phyloP scores from a whole-genome alignment of 345 rosid species.

The Camelina hispida region DNA sequence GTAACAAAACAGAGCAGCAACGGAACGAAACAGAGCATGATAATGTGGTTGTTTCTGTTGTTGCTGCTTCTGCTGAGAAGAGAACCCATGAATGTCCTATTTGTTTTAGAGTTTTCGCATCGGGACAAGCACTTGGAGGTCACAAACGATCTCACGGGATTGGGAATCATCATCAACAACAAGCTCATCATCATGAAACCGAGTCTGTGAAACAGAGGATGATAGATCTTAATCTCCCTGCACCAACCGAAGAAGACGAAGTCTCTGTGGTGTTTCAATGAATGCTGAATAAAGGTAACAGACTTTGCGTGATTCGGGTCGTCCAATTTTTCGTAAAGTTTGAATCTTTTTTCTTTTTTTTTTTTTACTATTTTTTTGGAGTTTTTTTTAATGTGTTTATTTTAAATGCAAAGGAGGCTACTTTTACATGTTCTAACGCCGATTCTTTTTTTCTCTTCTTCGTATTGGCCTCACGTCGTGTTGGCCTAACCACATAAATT shows the following conservation, averaged over 20 bases:
- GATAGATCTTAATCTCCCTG: constrained; percentile 96
- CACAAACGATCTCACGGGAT: constrained; percentile 88
- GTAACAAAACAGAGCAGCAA: constrained; percentile 39
- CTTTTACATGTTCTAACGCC: constrained; percentile 58
- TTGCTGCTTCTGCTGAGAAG: constrained; percentile 29
- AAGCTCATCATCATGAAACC: constrained; percentile 33
- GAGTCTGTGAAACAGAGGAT: constrained; percentile 47
- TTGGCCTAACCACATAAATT: constrained; percentile 51
- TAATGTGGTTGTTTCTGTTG: neutral
- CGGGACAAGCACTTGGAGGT: constrained; percentile 99
- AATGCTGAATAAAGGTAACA: constrained; percentile 53
- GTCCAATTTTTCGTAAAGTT: constrained; percentile 54
- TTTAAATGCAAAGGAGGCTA: constrained; percentile 43
- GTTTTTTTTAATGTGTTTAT: neutral
- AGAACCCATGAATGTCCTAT: constrained; percentile 84
- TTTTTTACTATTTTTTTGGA: constrained; percentile 13
- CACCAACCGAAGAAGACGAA: constrained; percentile 79
- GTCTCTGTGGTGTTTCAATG: constrained; percentile 75
- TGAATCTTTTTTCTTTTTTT: constrained; percentile 43
- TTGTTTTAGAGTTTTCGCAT: constrained; percentile 77
- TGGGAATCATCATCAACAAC: constrained; percentile 38
- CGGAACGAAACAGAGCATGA: constrained; percentile 49
- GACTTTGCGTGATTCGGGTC: constrained; percentile 52
- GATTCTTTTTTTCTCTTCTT: constrained; percentile 41
- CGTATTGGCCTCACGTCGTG: constrained; percentile 42